Conservation (phyloP, 106 monocot species). For the Allium fistulosum region DNA sequence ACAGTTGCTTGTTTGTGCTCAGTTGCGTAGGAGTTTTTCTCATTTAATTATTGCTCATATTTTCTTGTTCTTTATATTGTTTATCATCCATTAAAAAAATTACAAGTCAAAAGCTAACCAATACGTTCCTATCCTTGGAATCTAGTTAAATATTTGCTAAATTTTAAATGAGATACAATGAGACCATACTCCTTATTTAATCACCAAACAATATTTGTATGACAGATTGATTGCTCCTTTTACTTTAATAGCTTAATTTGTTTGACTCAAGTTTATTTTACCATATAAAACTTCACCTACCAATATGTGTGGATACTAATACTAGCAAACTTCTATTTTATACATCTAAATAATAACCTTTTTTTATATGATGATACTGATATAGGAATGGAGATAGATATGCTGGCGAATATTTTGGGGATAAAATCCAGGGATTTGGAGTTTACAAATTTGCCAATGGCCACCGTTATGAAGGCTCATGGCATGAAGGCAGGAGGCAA, state of each 20-base stretch:
- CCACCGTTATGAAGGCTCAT: slow-evolving; percentile 41
- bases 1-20: background rate
- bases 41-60: background rate
- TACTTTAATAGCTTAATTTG: too few species aligned
- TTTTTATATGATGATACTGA: too few species aligned
- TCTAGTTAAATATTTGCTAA: background rate
- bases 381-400: slow-evolving; percentile 30
- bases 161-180: too few species aligned
- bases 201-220: too few species aligned
- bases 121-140: background rate
- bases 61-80: background rate
- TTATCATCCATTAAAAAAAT: background rate
- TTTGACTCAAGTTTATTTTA: too few species aligned
- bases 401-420: slow-evolving; percentile 29
- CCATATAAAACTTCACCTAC: too few species aligned
- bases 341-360: too few species aligned
- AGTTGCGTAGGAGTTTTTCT: background rate
- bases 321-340: too few species aligned
- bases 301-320: too few species aligned
- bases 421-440: slow-evolving; percentile 47
- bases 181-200: too few species aligned
- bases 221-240: too few species aligned
- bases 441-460: slow-evolving; percentile 44
- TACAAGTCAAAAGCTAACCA: too few species aligned
- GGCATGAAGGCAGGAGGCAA: slow-evolving; percentile 46